Percentiles rank a stretch among this genome's conserved stretches.
phyloP scores from a whole-genome alignment of 2,329 filamentous ascomycete genomes.

The Westerdykella aurantiaca region DNA sequence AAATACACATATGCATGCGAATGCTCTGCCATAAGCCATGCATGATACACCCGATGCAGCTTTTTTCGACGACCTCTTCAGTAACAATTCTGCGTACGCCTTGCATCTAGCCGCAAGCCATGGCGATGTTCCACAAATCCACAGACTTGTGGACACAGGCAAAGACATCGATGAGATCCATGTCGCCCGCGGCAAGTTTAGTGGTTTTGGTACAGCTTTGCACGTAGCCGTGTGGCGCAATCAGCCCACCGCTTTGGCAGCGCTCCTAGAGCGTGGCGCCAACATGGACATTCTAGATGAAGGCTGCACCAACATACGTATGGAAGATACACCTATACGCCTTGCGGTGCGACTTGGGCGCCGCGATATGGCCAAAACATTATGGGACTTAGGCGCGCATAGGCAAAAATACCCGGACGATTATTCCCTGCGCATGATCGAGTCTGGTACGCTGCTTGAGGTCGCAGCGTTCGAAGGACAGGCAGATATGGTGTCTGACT shows the following conservation, averaged over 20 bases:
- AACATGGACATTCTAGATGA: slow-evolving; percentile 2
- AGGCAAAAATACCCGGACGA: too few species aligned
- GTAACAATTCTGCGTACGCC: neutral
- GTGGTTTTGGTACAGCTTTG: slow-evolving; percentile 2
- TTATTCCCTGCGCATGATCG: too few species aligned
- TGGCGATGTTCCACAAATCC: slow-evolving; percentile 4
- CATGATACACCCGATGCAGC: slow-evolving; percentile 1
- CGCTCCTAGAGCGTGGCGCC: slow-evolving; percentile 2
- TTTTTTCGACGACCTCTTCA: slow-evolving; percentile 1
- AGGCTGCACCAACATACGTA: neutral
- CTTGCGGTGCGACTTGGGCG: slow-evolving; percentile 2
- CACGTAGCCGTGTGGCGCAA: slow-evolving; percentile 2
- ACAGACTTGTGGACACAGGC: slow-evolving; percentile 2
- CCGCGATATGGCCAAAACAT: neutral
- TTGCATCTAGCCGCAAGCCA: slow-evolving; percentile 3
- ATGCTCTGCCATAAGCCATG: neutral
- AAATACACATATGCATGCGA: neutral
- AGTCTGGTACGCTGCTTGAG: too few species aligned
- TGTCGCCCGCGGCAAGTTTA: neutral
- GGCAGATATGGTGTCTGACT: too few species aligned
- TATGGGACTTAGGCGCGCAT: too few species aligned
- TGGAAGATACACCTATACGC: slow-evolving; percentile 3
- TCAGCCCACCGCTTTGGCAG: slow-evolving; percentile 1
- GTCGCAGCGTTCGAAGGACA: too few species aligned
- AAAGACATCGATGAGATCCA: slow-evolving; percentile 1